Evolutionary conservation across 2,329 filamentous ascomycete genomes (phyloP).

Genomic region (Podosphaera leucotricha): DNA sequence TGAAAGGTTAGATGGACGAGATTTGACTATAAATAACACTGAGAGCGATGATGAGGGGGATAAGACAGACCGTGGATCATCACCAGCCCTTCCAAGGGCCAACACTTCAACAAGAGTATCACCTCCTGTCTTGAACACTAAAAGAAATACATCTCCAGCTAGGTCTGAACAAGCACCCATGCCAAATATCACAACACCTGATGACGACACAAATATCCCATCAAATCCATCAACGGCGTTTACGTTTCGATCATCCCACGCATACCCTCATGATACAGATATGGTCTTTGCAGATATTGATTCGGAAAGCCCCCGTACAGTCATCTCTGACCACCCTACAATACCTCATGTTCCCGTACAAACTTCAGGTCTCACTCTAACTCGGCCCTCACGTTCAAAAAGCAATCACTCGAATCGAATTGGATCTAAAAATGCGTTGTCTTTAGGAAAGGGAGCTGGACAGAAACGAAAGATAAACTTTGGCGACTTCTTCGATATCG

Average conservation of each 20-base stretch:
- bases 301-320: constrained; percentile 22
- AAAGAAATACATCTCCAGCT: constrained; percentile 16
- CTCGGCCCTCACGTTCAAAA: constrained; percentile 12
- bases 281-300: constrained; percentile 37
- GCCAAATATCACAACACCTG: constrained; percentile 3
- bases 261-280: constrained; percentile 32
- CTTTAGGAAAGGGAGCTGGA: constrained; percentile 37
- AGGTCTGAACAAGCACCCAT: constrained; percentile 18
- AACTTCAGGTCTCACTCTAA: constrained; percentile 10
- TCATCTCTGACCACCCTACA: constrained; percentile 11
- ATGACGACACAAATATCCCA: constrained; percentile 3
- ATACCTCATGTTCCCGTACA: constrained; percentile 7
- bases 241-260: constrained; percentile 42
- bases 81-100: constrained; percentile 31
- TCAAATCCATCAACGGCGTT: constrained; percentile 31
- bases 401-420: constrained; percentile 11
- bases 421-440: constrained; percentile 6
- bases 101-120: constrained; percentile 20
- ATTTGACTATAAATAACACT: constrained; percentile 26
- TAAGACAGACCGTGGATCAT: constrained; percentile 34
- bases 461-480: constrained; percentile 52
- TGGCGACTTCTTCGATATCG: constrained; percentile 52
- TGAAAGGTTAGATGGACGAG: constrained; percentile 42
- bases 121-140: constrained; percentile 4
- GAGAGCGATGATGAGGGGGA: constrained; percentile 42